Conservation (phyloP, 768 basidiomycete genomes). For the Russula vinacea region DNA sequence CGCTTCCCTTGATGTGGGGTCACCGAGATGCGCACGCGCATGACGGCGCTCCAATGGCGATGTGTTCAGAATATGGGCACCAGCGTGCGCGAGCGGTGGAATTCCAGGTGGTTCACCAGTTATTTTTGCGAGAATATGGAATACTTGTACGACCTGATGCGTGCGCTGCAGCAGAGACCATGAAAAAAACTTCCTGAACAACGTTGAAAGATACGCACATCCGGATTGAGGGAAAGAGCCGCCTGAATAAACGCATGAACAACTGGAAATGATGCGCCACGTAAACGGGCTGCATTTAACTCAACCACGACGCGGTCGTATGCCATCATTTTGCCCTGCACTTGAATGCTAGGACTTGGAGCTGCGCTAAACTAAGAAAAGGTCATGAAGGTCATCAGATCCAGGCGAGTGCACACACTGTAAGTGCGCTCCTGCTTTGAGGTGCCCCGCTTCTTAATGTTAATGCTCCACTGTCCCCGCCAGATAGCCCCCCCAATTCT, state of each 20-base stretch:
- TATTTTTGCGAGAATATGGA: conserved; percentile 73
- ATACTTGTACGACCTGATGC: conserved; percentile 63
- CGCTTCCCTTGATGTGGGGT: conserved; percentile 63
- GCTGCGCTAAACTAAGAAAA: conserved; percentile 42
- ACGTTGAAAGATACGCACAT: conserved; percentile 43
- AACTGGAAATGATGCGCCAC: conserved; percentile 71
- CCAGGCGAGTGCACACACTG: conserved; percentile 41
- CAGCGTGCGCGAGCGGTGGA: conserved; percentile 73
- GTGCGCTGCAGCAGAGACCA: conserved; percentile 40
- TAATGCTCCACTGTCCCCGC: conserved; percentile 52
- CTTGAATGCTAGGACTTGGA: conserved; percentile 65
- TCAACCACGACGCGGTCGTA: conserved; percentile 82
- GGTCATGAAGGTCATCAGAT: conserved; percentile 14
- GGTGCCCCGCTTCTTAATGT: conserved; percentile 61
- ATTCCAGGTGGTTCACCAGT: conserved; percentile 71
- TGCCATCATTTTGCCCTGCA: conserved; percentile 94
- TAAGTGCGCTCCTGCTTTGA: conserved; percentile 53
- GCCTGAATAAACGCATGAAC: conserved; percentile 70
- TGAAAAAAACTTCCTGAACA: neutral
- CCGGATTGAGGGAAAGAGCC: conserved; percentile 53
- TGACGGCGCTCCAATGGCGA: conserved; percentile 79
- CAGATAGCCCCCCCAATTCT: conserved; percentile 71
- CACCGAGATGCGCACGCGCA: conserved; percentile 70
- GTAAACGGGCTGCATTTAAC: conserved; percentile 69
- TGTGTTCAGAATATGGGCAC: conserved; percentile 78